Percentiles rank a stretch among this genome's conserved stretches.
Conservation (phyloP, 208 protist species). For the Vickermania spadyakhi region DNA sequence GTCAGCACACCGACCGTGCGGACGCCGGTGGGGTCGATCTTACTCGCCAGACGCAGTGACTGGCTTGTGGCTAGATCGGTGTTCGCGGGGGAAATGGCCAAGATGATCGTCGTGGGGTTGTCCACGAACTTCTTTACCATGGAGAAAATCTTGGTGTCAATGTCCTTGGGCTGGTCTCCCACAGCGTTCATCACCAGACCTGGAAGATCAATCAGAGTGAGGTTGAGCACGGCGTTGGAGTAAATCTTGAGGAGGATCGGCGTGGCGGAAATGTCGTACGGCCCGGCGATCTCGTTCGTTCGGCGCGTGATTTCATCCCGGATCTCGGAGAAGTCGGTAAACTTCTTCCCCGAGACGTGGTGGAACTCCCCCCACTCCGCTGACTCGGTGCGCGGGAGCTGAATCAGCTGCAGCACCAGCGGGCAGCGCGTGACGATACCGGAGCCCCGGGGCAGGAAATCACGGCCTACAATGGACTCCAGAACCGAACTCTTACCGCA, state of each 20-base stretch:
- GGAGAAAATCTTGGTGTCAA: slow-evolving; percentile 95
- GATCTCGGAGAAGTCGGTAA: slow-evolving; percentile 95
- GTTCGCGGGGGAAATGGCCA: slow-evolving; percentile 98
- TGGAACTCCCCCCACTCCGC: slow-evolving; percentile 88
- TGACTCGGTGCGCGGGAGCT: slow-evolving; percentile 45
- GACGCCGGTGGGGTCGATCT: slow-evolving; percentile 96
- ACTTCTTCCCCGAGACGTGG: slow-evolving; percentile 87
- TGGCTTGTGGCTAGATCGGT: slow-evolving; percentile 99
- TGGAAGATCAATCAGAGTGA: slow-evolving; percentile 99
- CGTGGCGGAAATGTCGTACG: slow-evolving; percentile 89
- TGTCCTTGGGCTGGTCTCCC: slow-evolving; percentile 97
- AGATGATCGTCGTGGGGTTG: slow-evolving; percentile 97
- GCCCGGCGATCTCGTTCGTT: slow-evolving; percentile 95
- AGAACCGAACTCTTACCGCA: slow-evolving; percentile 97
- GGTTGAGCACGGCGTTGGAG: slow-evolving; percentile 93
- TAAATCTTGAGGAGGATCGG: slow-evolving; percentile 98
- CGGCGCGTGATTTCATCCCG: slow-evolving; percentile 93
- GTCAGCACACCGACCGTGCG: slow-evolving; percentile 98
- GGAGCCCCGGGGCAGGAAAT: slow-evolving; percentile 98
- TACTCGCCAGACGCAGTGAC: slow-evolving; percentile 94
- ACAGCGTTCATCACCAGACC: slow-evolving; percentile 98
- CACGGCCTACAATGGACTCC: slow-evolving; percentile 98
- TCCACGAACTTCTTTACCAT: slow-evolving; percentile 97
- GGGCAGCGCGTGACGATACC: slow-evolving; percentile 99
- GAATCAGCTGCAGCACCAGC: slow-evolving; percentile 97